A percentile compares a stretch with the other conserved stretches of the same genome.
These are phyloP conservation scores for Tulasnella sp. DNA, from an alignment of 768 basidiomycete genomes.

Conservation along the genomic window DNA sequence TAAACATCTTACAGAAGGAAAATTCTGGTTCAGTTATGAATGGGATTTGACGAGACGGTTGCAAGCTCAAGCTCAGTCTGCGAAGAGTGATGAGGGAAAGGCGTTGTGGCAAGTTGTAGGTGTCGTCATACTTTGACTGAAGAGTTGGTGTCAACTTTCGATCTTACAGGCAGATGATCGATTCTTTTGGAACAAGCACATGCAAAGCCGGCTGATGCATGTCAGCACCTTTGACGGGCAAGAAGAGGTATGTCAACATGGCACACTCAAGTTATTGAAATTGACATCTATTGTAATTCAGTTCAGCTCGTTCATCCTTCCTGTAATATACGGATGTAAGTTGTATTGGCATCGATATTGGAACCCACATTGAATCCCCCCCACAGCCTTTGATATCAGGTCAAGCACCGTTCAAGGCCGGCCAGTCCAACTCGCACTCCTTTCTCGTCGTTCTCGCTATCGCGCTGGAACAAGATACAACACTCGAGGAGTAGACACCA, in stretches of 20 bases:
- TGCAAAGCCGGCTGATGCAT: slow-evolving; percentile 52
- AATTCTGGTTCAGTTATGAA: slow-evolving; percentile 78
- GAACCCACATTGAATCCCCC: no score
- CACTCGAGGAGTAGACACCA: slow-evolving; percentile 76
- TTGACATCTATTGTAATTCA: no score
- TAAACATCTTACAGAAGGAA: slow-evolving; percentile 62
- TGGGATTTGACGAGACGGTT: slow-evolving; percentile 81
- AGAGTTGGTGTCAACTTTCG: no score
- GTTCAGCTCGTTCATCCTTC: slow-evolving; percentile 81
- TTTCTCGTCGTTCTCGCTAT: slow-evolving; percentile 85
- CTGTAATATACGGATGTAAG: slow-evolving; percentile 89
- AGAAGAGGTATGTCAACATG: slow-evolving; percentile 51
- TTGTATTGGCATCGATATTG: no score
- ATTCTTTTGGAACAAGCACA: slow-evolving; percentile 93
- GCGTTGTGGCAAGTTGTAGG: slow-evolving; percentile 67
- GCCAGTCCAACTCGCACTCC: slow-evolving; percentile 68
- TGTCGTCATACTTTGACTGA: no score
- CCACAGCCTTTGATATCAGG: slow-evolving; percentile 78
- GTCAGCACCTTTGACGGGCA: slow-evolving; percentile 35
- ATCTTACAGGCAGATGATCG: slow-evolving; percentile 92
- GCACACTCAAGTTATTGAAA: no score
- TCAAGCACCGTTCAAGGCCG: slow-evolving; percentile 61
- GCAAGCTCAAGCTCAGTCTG: slow-evolving; percentile 57
- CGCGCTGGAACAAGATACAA: slow-evolving; percentile 96
- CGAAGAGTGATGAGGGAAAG: slow-evolving; percentile 38